These are phyloP conservation scores for Physcomitrium patens DNA, from an alignment of 225 moss, liverwort and hornwort species.

Conservation along the genomic window DNA sequence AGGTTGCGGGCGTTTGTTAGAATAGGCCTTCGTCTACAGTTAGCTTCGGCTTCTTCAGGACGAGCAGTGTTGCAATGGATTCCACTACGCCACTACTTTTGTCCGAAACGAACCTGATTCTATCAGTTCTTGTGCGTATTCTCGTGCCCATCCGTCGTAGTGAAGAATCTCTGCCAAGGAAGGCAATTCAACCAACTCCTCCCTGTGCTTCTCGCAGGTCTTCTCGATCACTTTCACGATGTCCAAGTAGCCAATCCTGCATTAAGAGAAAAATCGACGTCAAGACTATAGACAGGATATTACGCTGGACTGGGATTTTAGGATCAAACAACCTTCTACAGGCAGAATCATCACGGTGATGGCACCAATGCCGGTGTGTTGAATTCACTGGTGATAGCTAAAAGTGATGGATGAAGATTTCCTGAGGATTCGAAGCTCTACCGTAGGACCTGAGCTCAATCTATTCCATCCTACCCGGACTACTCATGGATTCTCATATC, in stretches of 20 bases:
- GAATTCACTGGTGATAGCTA: no score
- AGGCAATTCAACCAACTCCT: conserved; percentile 76
- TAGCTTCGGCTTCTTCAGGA: no score
- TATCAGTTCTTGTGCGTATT: conserved; percentile 52
- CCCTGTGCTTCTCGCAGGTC: conserved; percentile 86
- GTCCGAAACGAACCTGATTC: conserved; percentile 44
- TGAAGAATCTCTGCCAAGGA: conserved; percentile 87
- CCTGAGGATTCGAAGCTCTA: no score
- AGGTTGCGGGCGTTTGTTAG: neutral
- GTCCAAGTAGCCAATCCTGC: conserved; percentile 94
- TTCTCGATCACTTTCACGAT: conserved; percentile 85
- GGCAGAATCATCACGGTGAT: no score
- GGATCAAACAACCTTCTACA: no score
- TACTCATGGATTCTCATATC: no score
- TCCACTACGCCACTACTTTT: conserved; percentile 31
- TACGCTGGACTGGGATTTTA: no score
- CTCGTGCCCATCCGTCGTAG: conserved; percentile 85
- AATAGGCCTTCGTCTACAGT: no score
- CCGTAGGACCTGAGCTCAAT: no score
- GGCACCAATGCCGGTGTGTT: no score
- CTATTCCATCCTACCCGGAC: no score
- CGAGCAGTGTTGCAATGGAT: neutral
- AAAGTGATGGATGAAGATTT: no score
- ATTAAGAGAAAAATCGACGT: neutral
- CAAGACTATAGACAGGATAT: neutral